phyloP scores from a whole-genome alignment of 345 rosid genomes.

The Streptanthus diversifolius region DNA sequence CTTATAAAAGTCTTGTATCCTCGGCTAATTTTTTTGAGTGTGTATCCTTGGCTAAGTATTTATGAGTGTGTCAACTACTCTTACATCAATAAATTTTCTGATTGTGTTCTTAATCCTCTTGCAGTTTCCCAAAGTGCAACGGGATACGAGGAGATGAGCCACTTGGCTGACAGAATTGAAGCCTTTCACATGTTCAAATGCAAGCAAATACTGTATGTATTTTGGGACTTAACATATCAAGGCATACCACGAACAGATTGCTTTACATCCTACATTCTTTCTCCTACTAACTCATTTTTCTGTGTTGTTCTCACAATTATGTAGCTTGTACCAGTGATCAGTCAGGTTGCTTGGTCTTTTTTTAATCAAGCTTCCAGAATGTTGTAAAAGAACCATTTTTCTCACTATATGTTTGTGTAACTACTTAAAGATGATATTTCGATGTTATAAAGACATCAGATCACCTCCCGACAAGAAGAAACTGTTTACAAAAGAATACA shows the following conservation, averaged over 20 bases:
- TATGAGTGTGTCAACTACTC: not conserved
- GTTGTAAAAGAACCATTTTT: constrained; percentile 1
- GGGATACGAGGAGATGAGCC: constrained; percentile 50
- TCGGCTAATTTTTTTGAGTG: not conserved
- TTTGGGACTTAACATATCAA: constrained; percentile 50
- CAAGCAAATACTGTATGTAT: constrained; percentile 34
- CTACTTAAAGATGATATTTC: not conserved
- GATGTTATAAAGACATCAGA: not conserved
- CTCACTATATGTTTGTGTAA: not conserved
- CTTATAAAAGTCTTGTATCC: not conserved
- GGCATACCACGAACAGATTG: constrained; percentile 17
- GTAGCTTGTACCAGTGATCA: not conserved
- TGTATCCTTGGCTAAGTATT: not conserved
- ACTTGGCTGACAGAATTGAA: constrained; percentile 35
- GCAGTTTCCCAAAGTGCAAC: constrained; percentile 51
- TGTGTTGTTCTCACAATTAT: not conserved
- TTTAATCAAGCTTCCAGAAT: constrained; percentile 10
- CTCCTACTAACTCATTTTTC: constrained; percentile 12
- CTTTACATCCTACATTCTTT: constrained; percentile 9
- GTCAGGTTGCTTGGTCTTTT: constrained; percentile 12
- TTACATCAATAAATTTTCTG: not conserved
- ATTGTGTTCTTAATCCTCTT: not conserved
- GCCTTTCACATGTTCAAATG: constrained; percentile 45
- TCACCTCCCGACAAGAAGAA: not conserved
- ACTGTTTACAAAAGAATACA: not conserved